Percentiles rank a stretch among this genome's conserved stretches.
Evolutionary conservation across 202 grass and related monocot genomes (phyloP).

Genomic region (Schoenoplectus triqueter): DNA sequence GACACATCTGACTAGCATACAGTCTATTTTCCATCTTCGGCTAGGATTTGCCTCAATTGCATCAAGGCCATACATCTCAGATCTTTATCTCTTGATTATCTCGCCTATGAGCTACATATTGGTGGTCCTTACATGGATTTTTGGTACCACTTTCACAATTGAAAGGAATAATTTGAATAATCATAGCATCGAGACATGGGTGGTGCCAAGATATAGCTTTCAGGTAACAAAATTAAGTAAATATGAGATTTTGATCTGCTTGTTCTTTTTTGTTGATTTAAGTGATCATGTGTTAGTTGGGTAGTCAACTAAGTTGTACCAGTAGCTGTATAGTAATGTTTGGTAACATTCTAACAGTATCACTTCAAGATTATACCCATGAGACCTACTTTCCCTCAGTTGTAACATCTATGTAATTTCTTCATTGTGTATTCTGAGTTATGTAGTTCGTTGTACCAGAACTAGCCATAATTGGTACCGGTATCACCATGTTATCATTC

Average conservation of each 20-base stretch:
- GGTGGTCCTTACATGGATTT: constrained; percentile 38
- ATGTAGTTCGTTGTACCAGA: background rate
- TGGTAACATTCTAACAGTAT: background rate
- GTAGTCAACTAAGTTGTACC: background rate
- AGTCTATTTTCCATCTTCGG: constrained; percentile 59
- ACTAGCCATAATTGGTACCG: background rate
- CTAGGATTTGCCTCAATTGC: constrained; percentile 69
- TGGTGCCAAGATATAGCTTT: constrained; percentile 61
- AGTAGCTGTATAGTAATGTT: no score
- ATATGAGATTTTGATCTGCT: background rate
- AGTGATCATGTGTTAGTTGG: background rate
- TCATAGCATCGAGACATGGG: constrained; percentile 63
- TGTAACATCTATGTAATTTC: background rate
- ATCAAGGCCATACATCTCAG: constrained; percentile 42
- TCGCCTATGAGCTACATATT: constrained; percentile 28
- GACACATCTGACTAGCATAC: constrained; percentile 67
- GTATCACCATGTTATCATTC: background rate
- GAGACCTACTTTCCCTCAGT: background rate
- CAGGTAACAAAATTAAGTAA: constrained; percentile 45
- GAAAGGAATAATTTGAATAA: constrained; percentile 59
- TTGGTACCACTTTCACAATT: constrained; percentile 41
- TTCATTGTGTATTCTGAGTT: background rate
- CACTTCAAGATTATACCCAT: background rate
- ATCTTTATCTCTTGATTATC: background rate
- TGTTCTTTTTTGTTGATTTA: background rate